Percentiles rank a stretch among this genome's conserved stretches.
Evolutionary conservation across 176 grass and related monocot genomes (phyloP).

Genomic region (Triticum urartu): DNA sequence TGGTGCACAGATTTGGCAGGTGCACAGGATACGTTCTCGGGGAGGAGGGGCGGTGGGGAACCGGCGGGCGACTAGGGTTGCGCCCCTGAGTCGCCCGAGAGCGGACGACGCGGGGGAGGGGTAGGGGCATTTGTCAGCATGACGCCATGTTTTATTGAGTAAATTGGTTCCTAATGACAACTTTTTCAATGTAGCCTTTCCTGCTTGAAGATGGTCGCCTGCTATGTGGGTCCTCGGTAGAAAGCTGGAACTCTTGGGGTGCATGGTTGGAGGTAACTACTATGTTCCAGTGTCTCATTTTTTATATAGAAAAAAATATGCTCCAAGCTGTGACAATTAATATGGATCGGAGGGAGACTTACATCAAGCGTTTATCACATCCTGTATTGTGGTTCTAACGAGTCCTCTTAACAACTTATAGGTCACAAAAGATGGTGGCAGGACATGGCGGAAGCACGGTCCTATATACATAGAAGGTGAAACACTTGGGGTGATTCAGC

Average conservation of each 20-base stretch:
- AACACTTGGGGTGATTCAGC: constrained; percentile 91
- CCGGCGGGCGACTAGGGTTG: no score
- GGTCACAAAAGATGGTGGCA: constrained; percentile 71
- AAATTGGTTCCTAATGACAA: neutral
- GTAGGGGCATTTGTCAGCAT: neutral
- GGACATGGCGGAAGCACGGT: constrained; percentile 81
- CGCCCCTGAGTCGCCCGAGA: no score
- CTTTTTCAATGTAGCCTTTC: constrained; percentile 59
- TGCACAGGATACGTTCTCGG: no score
- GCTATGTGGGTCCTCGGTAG: constrained; percentile 90
- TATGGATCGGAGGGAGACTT: no score
- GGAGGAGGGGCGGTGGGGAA: no score
- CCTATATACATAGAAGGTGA: constrained; percentile 78
- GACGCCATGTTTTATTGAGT: neutral
- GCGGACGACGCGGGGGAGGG: no score
- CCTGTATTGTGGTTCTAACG: neutral
- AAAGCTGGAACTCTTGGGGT: constrained; percentile 99
- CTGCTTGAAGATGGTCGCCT: constrained; percentile 80
- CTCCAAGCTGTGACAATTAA: no score
- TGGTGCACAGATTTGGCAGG: no score
- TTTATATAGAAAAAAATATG: neutral
- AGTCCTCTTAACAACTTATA: constrained; percentile 22
- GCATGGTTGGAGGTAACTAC: constrained; percentile 85
- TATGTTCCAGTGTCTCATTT: neutral
- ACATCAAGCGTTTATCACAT: neutral